Conservation (phyloP, 2,329 filamentous ascomycete genomes). For the Thielaviopsis populi region DNA sequence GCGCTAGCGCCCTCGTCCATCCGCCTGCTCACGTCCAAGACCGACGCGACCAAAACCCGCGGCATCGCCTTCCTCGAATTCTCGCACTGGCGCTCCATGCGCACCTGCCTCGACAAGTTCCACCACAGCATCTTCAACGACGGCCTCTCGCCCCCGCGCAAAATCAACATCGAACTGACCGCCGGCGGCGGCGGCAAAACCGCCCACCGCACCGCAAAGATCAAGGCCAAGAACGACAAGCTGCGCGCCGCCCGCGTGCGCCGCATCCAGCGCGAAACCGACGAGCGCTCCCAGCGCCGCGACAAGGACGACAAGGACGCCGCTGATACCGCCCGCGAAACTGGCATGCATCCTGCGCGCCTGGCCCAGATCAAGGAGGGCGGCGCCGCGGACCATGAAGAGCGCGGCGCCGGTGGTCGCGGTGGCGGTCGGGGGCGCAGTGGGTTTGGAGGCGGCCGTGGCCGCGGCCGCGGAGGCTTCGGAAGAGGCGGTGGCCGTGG, state of each 20-base stretch:
- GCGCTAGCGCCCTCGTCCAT: constrained; percentile 55
- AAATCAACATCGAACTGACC: constrained; percentile 87
- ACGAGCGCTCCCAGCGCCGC: constrained; percentile 29
- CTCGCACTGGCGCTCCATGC: constrained; percentile 71
- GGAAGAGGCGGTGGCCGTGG: neutral
- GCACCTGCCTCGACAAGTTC: constrained; percentile 79
- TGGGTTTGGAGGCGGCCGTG: constrained; percentile 4
- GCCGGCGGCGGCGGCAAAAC: constrained; percentile 78
- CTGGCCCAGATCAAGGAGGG: constrained; percentile 23
- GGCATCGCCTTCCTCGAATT: constrained; percentile 87
- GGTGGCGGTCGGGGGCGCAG: constrained; percentile 7
- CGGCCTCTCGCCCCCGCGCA: constrained; percentile 41
- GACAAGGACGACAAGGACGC: constrained; percentile 23
- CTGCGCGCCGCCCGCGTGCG: constrained; percentile 50
- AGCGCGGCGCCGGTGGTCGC: constrained; percentile 8
- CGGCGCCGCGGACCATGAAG: neutral
- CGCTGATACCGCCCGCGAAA: constrained; percentile 19
- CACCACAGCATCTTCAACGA: constrained; percentile 68
- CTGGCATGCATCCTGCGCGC: constrained; percentile 38
- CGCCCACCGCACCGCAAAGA: constrained; percentile 55
- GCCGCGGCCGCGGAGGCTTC: neutral
- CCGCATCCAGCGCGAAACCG: constrained; percentile 31
- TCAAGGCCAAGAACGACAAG: constrained; percentile 73
- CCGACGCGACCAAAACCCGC: constrained; percentile 47
- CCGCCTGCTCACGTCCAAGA: constrained; percentile 57